Conservation (phyloP, 2,329 filamentous ascomycete genomes). For the Gyromitra esculenta region DNA sequence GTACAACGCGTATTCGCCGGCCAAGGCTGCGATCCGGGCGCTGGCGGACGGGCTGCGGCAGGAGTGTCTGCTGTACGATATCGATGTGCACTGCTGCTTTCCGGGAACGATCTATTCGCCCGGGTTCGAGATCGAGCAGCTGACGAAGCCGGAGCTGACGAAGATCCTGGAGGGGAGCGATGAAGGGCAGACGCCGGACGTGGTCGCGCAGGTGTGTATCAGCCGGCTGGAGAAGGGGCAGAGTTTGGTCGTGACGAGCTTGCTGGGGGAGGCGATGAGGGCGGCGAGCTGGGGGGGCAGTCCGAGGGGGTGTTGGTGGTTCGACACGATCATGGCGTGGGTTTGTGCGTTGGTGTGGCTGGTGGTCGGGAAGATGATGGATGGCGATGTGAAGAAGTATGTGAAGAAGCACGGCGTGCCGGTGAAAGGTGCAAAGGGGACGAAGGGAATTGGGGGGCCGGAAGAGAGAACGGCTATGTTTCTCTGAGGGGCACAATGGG, state of each 20-base stretch:
- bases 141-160: constrained; percentile 61
- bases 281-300: constrained; percentile 68
- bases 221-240: constrained; percentile 80
- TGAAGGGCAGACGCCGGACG: constrained; percentile 69
- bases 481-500: constrained; percentile 10
- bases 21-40: constrained; percentile 84
- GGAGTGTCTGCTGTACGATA: constrained; percentile 81
- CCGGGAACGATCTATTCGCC: constrained; percentile 84
- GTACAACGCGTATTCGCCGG: constrained; percentile 83
- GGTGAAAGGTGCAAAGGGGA: constrained; percentile 24
- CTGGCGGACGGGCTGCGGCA: constrained; percentile 84
- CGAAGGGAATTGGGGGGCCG: constrained; percentile 35
- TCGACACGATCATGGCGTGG: constrained; percentile 69
- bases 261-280: constrained; percentile 77
- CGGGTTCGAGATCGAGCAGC: constrained; percentile 69
- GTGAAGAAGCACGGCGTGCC: constrained; percentile 66
- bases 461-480: constrained; percentile 35
- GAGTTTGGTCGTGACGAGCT: constrained; percentile 79
- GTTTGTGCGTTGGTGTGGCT: constrained; percentile 68
- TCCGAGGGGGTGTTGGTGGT: constrained; percentile 67
- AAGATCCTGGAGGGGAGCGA: constrained; percentile 61
- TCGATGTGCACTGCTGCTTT: constrained; percentile 82
- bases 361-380: constrained; percentile 68
- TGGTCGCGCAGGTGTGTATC: constrained; percentile 77
- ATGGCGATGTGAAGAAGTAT: constrained; percentile 69